phyloP scores from a whole-genome alignment of 2,329 filamentous ascomycete species.

The Phoma sp. region DNA sequence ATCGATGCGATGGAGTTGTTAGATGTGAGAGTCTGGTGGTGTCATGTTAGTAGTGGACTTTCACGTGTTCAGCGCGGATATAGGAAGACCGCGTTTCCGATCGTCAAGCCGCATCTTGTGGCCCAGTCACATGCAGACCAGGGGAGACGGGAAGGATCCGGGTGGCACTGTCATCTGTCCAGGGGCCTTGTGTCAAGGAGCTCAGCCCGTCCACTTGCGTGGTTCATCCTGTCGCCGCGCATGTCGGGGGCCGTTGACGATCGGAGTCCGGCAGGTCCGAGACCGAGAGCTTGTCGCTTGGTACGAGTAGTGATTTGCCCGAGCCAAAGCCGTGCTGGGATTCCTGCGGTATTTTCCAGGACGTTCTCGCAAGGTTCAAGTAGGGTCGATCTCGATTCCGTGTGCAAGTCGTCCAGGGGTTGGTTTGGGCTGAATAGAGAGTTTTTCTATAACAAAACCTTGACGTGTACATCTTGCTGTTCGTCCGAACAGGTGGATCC shows the following conservation, averaged over 20 bases:
- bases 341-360: slow-evolving; percentile 12
- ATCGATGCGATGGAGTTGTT: slow-evolving; percentile 79
- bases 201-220: slow-evolving; percentile 4
- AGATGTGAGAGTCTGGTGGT: slow-evolving; percentile 70
- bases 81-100: background rate
- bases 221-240: background rate
- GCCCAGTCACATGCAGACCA: background rate
- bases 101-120: background rate
- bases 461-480: background rate
- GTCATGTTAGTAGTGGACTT: background rate
- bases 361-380: background rate
- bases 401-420: background rate
- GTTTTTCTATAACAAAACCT: slow-evolving; percentile 13
- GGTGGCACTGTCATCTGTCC: background rate
- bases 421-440: slow-evolving; percentile 8
- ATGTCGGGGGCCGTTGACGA: background rate
- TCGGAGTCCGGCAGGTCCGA: slow-evolving; percentile 9
- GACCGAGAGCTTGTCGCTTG: slow-evolving; percentile 1
- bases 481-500: slow-evolving; percentile 6
- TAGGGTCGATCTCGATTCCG: slow-evolving; percentile 9
- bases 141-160: background rate
- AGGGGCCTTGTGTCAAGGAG: slow-evolving; percentile 7
- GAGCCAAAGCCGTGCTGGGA: slow-evolving; percentile 11
- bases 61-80: background rate
- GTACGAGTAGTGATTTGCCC: slow-evolving; percentile 6